Evolutionary conservation across 2,329 filamentous ascomycete species (phyloP).

Genomic region (Neonectria punicea): DNA sequence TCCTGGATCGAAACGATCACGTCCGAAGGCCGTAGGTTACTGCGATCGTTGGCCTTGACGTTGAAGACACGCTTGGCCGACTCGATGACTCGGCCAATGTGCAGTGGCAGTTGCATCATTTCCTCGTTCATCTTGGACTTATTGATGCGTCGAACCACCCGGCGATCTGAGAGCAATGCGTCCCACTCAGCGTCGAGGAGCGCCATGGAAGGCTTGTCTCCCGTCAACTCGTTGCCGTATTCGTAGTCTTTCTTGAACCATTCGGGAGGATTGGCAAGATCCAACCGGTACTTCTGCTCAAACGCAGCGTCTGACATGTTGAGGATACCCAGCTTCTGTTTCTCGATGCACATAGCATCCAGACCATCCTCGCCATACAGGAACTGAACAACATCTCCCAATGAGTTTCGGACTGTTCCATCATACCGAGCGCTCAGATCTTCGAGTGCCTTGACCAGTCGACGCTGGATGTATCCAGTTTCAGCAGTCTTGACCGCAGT

Average conservation of each 20-base stretch:
- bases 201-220: constrained; percentile 87
- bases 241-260: constrained; percentile 72
- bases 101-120: constrained; percentile 90
- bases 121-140: constrained; percentile 79
- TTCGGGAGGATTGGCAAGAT: constrained; percentile 70
- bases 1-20: constrained; percentile 83
- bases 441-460: constrained; percentile 97
- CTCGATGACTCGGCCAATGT: constrained; percentile 89
- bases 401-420: constrained; percentile 94
- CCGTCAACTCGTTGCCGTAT: constrained; percentile 85
- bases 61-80: constrained; percentile 91
- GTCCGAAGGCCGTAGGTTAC: constrained; percentile 88
- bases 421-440: constrained; percentile 98
- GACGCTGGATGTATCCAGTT: constrained; percentile 98
- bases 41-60: constrained; percentile 85
- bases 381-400: constrained; percentile 97
- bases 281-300: constrained; percentile 82
- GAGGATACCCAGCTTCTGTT: constrained; percentile 89
- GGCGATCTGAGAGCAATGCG: constrained; percentile 77
- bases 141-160: constrained; percentile 76
- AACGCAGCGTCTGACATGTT: constrained; percentile 82
- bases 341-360: constrained; percentile 93
- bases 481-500: constrained; percentile 99
- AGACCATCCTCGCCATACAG: constrained; percentile 97
- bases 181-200: constrained; percentile 92